Base-by-base conservation (phyloP, 2,329 filamentous ascomycete genomes). In the Epichloe festucae region DNA sequence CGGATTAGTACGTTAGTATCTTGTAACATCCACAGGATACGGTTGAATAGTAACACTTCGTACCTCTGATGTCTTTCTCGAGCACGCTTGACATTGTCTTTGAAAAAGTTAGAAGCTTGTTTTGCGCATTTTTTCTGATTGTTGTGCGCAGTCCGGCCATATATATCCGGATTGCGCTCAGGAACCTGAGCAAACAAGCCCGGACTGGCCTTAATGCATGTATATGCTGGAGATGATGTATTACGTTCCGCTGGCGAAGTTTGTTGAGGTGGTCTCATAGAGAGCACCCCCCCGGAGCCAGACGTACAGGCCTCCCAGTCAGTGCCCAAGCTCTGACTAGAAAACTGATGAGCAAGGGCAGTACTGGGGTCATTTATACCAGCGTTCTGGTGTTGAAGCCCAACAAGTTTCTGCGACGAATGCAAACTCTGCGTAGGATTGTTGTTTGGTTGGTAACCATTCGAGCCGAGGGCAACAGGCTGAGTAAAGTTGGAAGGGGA, bases 31-130 rank as follows among this genome's bases (percentile, higher is more conserved):
- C 6, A 7, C 7, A 27, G 23, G 23, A 27, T 27, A 7, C 2
- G 23, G 5, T 27, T 27, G 6, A 31, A 19, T 42, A 31, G 19
- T 44, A 36, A 41, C 17, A 27, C 6, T 27, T 7, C 6, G 23
- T 7, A 27, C 23, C 90, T 85, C 69, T 94, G 84, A 67, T 98
- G 97, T 53, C 93, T 84, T 71, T 97, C 93, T 59, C 91, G 81
- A 49, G 93, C 93, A 61, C 93, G 82, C 75, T 95, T 91, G 52
- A 98, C 94, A 66, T 91, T 97, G 70, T 98, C 91, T 70, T 95
- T 94, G 81, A 97, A 98, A 74, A 97, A 97, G 60, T 93, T 89
- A 52, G 85, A 81, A 40, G 94, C 86, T 63, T 84, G 66, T 62
- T 82, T 78, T 12, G 78, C 78, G 65, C 81, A 84, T 63, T 5